These are phyloP conservation scores for Termitomyces sp. DNA, from an alignment of 768 basidiomycete genomes.

Conservation along the genomic window DNA sequence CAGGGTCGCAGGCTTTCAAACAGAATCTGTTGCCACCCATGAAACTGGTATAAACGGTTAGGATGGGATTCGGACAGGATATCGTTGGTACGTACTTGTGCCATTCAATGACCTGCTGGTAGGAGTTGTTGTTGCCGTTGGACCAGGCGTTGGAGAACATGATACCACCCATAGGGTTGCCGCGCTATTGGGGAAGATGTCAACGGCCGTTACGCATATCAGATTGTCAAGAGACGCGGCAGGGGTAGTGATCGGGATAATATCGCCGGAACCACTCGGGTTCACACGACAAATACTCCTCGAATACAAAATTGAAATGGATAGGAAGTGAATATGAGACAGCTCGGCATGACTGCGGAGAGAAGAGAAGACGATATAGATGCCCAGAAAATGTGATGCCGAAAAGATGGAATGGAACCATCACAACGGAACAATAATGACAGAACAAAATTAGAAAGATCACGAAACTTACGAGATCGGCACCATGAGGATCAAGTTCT, in stretches of 20 bases:
- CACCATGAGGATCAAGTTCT: constrained; percentile 69
- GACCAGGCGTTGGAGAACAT: constrained; percentile 59
- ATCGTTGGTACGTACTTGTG: constrained; percentile 41
- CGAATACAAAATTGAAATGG: background rate
- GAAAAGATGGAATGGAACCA: background rate
- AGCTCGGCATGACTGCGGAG: background rate
- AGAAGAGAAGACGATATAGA: background rate
- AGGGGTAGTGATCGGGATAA: background rate
- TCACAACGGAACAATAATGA: background rate
- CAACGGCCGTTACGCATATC: constrained; percentile 2
- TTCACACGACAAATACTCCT: background rate
- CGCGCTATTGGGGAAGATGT: constrained; percentile 41
- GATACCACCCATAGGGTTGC: constrained; percentile 78
- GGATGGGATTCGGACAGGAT: background rate
- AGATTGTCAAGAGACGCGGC: background rate
- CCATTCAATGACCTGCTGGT: constrained; percentile 65
- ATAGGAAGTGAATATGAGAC: background rate
- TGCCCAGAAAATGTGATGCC: background rate
- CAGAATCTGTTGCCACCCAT: constrained; percentile 66
- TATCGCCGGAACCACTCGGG: background rate
- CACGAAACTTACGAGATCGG: constrained; percentile 25
- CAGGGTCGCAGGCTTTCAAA: constrained; percentile 69
- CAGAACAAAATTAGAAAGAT: background rate
- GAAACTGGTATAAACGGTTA: constrained; percentile 43
- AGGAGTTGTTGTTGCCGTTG: constrained; percentile 32